Evolutionary conservation across 2,329 filamentous ascomycete species (phyloP).

Genomic region (Sphaerulina vaccinii): DNA sequence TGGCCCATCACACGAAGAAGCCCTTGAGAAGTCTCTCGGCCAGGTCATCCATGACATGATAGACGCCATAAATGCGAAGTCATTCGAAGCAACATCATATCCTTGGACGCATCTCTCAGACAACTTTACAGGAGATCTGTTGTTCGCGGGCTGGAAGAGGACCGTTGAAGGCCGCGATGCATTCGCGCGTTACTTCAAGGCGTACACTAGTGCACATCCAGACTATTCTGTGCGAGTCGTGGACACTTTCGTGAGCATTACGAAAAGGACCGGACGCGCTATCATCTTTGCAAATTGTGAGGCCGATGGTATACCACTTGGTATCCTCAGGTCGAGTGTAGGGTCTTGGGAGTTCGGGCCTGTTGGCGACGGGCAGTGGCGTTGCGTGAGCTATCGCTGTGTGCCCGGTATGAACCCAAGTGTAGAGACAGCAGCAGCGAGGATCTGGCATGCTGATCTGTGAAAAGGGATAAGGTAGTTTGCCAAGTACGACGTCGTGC

Average conservation of each 20-base stretch:
- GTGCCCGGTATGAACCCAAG: not conserved
- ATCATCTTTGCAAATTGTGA: not conserved
- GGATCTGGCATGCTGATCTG: not conserved
- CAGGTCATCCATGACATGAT: not conserved
- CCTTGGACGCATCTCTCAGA: not conserved
- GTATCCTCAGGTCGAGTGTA: not conserved
- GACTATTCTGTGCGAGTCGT: not conserved
- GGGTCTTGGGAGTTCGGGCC: not conserved
- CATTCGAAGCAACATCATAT: not conserved
- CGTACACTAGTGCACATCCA: not conserved
- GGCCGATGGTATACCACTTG: not conserved
- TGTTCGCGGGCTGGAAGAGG: not conserved
- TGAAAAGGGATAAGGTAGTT: not conserved
- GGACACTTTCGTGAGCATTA: not conserved
- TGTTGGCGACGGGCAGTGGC: not conserved
- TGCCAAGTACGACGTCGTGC: too few species aligned
- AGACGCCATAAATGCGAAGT: not conserved
- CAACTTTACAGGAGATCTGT: not conserved
- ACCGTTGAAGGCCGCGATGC: not conserved
- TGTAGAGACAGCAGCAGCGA: not conserved
- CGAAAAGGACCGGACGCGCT: not conserved
- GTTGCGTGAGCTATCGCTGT: conserved; percentile 3
- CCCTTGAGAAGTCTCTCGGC: not conserved
- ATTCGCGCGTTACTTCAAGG: not conserved
- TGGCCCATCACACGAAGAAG: not conserved